Evolutionary conservation across 352 stramenopile species (phyloP).

Genomic region (Peronosclerospora sorghi): DNA sequence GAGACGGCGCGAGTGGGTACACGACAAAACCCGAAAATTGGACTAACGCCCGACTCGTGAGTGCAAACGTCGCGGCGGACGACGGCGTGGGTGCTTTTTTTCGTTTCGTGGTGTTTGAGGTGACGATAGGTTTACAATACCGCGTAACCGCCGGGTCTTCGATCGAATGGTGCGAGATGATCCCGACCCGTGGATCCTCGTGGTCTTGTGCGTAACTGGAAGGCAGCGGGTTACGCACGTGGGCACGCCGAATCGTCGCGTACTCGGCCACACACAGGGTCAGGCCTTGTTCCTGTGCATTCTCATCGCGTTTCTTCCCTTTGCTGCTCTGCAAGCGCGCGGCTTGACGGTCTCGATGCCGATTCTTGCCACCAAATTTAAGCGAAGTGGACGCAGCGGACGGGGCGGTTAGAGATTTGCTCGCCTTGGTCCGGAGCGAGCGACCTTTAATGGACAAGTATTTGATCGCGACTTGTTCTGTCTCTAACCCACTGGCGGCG

Average conservation of each 20-base stretch:
- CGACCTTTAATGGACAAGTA: constrained; percentile 38
- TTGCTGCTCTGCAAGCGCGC: constrained; percentile 5
- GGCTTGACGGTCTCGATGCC: constrained; percentile 11
- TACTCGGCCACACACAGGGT: constrained; percentile 56
- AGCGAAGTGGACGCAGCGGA: constrained; percentile 21
- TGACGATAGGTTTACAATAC: constrained; percentile 49
- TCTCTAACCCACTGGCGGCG: constrained; percentile 4
- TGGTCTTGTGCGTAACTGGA: constrained; percentile 22
- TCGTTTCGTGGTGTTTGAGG: not conserved
- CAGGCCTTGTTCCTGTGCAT: constrained; percentile 18
- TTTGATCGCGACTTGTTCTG: constrained; percentile 43
- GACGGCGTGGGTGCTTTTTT: constrained; percentile 6
- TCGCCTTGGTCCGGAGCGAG: constrained; percentile 6
- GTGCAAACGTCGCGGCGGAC: constrained; percentile 12
- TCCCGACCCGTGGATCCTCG: constrained; percentile 42
- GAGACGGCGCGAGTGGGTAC: constrained; percentile 38
- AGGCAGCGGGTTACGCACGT: constrained; percentile 21
- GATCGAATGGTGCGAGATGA: constrained; percentile 61
- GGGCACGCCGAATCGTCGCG: constrained; percentile 38
- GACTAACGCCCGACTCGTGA: constrained; percentile 32
- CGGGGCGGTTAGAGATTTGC: constrained; percentile 3
- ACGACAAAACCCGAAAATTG: constrained; percentile 55
- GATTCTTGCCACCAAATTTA: constrained; percentile 33
- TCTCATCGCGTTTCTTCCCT: constrained; percentile 1
- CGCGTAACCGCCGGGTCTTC: constrained; percentile 46